phyloP scores from a whole-genome alignment of 805 yeast species.

The Spathaspora girioi region DNA sequence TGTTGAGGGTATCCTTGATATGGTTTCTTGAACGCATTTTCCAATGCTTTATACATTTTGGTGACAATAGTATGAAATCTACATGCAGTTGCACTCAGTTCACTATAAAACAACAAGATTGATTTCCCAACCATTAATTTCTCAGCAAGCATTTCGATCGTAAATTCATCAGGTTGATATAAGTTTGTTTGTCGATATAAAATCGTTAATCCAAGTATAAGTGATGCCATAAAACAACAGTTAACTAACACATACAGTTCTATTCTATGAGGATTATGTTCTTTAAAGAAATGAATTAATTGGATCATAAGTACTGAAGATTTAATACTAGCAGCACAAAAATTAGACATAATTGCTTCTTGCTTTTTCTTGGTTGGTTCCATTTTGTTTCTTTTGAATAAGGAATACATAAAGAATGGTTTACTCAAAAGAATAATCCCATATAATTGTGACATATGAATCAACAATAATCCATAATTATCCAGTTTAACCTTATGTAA shows the following conservation, averaged over 20 bases:
- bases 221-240: slow-evolving; percentile 32
- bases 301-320: slow-evolving; percentile 32
- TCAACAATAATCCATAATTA: slow-evolving; percentile 21
- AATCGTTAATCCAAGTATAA: slow-evolving; percentile 29
- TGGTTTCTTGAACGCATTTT: slow-evolving; percentile 8
- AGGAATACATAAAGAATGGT: slow-evolving; percentile 35
- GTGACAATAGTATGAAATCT: slow-evolving; percentile 10
- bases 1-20: not conserved
- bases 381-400: slow-evolving; percentile 7
- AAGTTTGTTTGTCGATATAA: slow-evolving; percentile 14
- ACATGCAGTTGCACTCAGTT: slow-evolving; percentile 10
- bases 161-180: slow-evolving; percentile 11
- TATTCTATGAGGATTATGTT: slow-evolving; percentile 27
- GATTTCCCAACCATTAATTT: slow-evolving; percentile 8
- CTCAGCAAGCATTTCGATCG: slow-evolving; percentile 8
- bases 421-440: slow-evolving; percentile 32
- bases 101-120: slow-evolving; percentile 9
- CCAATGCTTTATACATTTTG: slow-evolving; percentile 12
- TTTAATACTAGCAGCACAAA: slow-evolving; percentile 34
- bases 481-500: not conserved
- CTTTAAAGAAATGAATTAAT: slow-evolving; percentile 22
- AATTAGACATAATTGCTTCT: slow-evolving; percentile 14
- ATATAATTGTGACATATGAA: slow-evolving; percentile 33
- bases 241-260: slow-evolving; percentile 32
- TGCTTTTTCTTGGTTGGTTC: slow-evolving; percentile 5